Evolutionary conservation across 768 basidiomycete species (phyloP).

Genomic region (Galerina sulciceps): DNA sequence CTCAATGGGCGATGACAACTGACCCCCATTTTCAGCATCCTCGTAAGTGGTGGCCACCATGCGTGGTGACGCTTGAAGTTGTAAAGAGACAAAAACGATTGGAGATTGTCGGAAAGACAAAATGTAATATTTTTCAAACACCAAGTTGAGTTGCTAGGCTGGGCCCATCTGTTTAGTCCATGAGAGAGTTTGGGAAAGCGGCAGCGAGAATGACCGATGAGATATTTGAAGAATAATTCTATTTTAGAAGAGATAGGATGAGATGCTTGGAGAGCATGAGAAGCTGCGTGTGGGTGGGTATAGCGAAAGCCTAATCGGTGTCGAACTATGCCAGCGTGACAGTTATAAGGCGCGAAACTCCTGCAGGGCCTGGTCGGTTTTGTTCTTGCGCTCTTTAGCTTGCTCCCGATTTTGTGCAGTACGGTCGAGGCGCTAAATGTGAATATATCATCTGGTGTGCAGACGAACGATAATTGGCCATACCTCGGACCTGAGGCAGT

Average conservation of each 20-base stretch:
- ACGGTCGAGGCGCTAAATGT: constrained; percentile 58
- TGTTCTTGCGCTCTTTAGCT: constrained; percentile 60
- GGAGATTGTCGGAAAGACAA: neutral
- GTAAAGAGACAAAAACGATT: neutral
- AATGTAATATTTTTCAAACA: constrained; percentile 1
- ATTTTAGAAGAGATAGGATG: no score
- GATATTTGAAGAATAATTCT: neutral
- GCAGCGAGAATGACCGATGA: neutral
- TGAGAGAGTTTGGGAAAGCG: neutral
- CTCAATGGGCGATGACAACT: neutral
- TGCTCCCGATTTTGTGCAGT: constrained; percentile 61
- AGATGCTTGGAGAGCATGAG: constrained; percentile 5
- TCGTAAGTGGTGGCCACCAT: constrained; percentile 67
- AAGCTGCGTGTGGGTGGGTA: neutral
- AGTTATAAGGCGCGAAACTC: constrained; percentile 59
- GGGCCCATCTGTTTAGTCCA: no score
- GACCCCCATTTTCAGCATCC: constrained; percentile 44
- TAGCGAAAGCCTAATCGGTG: neutral
- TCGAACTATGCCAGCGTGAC: constrained; percentile 31
- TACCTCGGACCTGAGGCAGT: constrained; percentile 76
- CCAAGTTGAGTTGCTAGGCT: neutral
- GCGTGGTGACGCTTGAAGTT: constrained; percentile 55
- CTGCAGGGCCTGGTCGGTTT: constrained; percentile 62
- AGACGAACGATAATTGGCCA: constrained; percentile 15
- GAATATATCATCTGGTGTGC: constrained; percentile 8